Base-by-base conservation (phyloP, 306 rosid species). In the Arachis stenosperma region DNA sequence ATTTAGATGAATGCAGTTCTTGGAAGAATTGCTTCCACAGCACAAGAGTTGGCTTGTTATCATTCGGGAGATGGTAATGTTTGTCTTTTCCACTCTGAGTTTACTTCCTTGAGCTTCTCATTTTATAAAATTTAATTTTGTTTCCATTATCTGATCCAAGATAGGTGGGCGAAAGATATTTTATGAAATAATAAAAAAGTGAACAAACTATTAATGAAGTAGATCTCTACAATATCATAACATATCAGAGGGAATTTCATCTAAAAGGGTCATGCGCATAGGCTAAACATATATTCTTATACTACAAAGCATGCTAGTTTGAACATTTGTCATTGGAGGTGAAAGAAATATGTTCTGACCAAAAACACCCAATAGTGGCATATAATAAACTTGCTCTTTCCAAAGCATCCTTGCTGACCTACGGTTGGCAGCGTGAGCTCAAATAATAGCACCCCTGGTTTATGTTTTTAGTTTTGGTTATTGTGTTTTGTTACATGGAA, bases 1-100 rank as follows among this genome's bases (percentile, higher is more conserved):
- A 22, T 77, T 52, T 84, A 91, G 99, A 94, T 94, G 97, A 94
- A 89, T 84, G 89, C 86, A 50, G 96, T 94, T 86, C 96, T 91
- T 50, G 96, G 92, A 84, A 89, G 89, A 82, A 89, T 91, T 79
- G 83, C 91, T 52, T 90, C 99, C 73, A 91, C 95, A 13, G 64
- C 89, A 14, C 93, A 94, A 70, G 99, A 91, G 84, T 82, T 94
- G 87, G 93, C 99, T 67, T 96, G 88, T 81, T 91, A 89, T 86
- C 99, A 94, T 82, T 94, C 97, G 1, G 99, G 97, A 71, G 96
- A 91, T 7, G 99, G 99, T 94, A 85, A 67, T 61, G 7, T 74
- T 81, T 58, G 47, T 5, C 36, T 47, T 7, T 58, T 54, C 11
- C 41, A 59, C 57, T 61, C 8, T 9, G 48, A 33, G 55, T 42